Conservation (phyloP, 768 basidiomycete species). For the Gymnopilus dilepis region DNA sequence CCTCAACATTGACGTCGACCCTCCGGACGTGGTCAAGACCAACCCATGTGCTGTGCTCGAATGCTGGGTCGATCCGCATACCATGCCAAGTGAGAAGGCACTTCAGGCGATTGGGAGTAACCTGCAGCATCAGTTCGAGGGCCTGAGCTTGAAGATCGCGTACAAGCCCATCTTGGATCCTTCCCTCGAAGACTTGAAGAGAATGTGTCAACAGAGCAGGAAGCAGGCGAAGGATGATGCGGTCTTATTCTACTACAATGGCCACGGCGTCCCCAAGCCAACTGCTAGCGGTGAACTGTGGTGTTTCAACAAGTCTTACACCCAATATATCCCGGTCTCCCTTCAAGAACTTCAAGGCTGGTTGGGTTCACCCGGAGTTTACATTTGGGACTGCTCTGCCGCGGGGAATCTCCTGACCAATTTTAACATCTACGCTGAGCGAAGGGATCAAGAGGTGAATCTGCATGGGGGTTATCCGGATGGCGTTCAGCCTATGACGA, state of each 20-base stretch:
- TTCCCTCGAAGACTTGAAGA: conserved; percentile 89
- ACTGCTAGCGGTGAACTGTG: conserved; percentile 95
- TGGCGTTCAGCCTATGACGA: conserved; percentile 74
- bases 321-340: conserved; percentile 97
- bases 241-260: conserved; percentile 96
- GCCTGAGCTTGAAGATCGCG: conserved; percentile 89
- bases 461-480: conserved; percentile 63
- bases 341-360: conserved; percentile 92
- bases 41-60: conserved; percentile 94
- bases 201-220: conserved; percentile 82
- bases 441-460: conserved; percentile 71
- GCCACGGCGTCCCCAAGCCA: conserved; percentile 97
- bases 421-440: conserved; percentile 81
- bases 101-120: conserved; percentile 93
- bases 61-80: conserved; percentile 97
- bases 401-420: conserved; percentile 93
- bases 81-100: conserved; percentile 90
- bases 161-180: conserved; percentile 97
- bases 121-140: conserved; percentile 94
- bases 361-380: conserved; percentile 94
- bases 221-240: conserved; percentile 93
- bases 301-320: conserved; percentile 98
- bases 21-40: conserved; percentile 97
- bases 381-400: conserved; percentile 99
- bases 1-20: conserved; percentile 96